Evolutionary conservation across 2,329 filamentous ascomycete genomes (phyloP).

Genomic region (Talaromyces amestolkiae): DNA sequence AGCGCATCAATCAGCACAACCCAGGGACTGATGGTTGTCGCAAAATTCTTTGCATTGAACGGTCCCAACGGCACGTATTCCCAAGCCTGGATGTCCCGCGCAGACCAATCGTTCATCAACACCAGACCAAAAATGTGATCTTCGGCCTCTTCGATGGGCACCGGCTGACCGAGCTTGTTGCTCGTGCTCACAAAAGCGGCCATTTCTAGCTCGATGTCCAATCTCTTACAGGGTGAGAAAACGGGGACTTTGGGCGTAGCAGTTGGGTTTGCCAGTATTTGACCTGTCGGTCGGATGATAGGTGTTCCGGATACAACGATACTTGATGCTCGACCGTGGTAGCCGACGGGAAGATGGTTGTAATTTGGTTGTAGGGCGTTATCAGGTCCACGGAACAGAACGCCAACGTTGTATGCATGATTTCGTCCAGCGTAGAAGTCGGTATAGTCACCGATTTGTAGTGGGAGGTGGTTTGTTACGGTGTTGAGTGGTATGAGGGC

Average conservation of each 20-base stretch:
- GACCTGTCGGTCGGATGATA: constrained; percentile 70
- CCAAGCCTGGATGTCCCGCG: constrained; percentile 78
- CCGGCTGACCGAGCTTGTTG: constrained; percentile 63
- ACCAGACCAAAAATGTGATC: constrained; percentile 76
- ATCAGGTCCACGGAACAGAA: constrained; percentile 68
- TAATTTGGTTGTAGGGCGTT: constrained; percentile 80
- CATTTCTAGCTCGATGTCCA: constrained; percentile 80
- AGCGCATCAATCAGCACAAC: constrained; percentile 74
- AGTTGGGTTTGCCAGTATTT: constrained; percentile 65
- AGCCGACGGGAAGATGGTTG: constrained; percentile 75
- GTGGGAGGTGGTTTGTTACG: constrained; percentile 67
- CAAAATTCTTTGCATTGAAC: constrained; percentile 83
- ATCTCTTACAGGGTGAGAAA: constrained; percentile 61
- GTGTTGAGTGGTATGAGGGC: constrained; percentile 59
- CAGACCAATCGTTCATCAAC: constrained; percentile 84
- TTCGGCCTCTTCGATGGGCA: constrained; percentile 64
- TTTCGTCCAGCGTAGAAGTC: constrained; percentile 81
- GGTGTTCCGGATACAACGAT: constrained; percentile 72
- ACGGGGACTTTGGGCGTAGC: constrained; percentile 61
- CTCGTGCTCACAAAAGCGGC: constrained; percentile 68
- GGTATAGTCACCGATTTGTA: constrained; percentile 78
- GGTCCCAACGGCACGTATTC: constrained; percentile 80
- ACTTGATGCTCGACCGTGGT: constrained; percentile 74
- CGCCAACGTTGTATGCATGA: constrained; percentile 71
- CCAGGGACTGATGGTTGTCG: constrained; percentile 74